These are phyloP conservation scores for Takakia lepidozioides DNA, from an alignment of 225 moss, liverwort and hornwort species.

Conservation along the genomic window DNA sequence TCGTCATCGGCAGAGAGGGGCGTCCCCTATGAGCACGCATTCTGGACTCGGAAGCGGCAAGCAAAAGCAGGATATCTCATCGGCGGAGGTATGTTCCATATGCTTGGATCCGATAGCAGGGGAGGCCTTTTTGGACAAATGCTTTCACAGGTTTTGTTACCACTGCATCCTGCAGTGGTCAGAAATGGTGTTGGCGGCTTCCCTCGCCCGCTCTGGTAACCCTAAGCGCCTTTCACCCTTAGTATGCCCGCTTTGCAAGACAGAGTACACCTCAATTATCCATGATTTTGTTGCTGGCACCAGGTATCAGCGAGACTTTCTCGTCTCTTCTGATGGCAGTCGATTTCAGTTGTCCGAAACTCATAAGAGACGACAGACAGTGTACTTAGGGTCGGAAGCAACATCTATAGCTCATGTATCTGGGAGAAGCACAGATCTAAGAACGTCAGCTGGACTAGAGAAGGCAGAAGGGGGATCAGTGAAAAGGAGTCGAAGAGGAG, in stretches of 20 bases:
- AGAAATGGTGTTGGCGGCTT: slow-evolving; percentile 64
- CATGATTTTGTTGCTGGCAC: slow-evolving; percentile 53
- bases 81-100: slow-evolving; percentile 62
- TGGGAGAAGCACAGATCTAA: too few relatives aligned
- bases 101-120: slow-evolving; percentile 74
- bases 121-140: slow-evolving; percentile 83
- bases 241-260: slow-evolving; percentile 86
- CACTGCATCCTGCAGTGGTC: slow-evolving; percentile 97
- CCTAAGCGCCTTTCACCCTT: slow-evolving; percentile 45
- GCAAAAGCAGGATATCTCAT: too few relatives aligned
- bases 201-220: slow-evolving; percentile 33
- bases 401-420: too few relatives aligned
- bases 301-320: slow-evolving; percentile 68
- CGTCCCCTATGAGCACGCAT: too few relatives aligned
- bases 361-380: slow-evolving; percentile 51
- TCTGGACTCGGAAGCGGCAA: too few relatives aligned
- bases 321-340: slow-evolving; percentile 37
- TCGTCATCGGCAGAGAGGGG: too few relatives aligned
- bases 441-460: too few relatives aligned
- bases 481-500: slow-evolving; percentile 5
- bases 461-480: too few relatives aligned
- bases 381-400: slow-evolving; percentile 17
- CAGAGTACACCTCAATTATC: slow-evolving; percentile 66
- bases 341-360: slow-evolving; percentile 49
- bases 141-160: slow-evolving; percentile 92